These are phyloP conservation scores for Citrullus amarus DNA, from an alignment of 306 rosid genomes.

Conservation along the genomic window DNA sequence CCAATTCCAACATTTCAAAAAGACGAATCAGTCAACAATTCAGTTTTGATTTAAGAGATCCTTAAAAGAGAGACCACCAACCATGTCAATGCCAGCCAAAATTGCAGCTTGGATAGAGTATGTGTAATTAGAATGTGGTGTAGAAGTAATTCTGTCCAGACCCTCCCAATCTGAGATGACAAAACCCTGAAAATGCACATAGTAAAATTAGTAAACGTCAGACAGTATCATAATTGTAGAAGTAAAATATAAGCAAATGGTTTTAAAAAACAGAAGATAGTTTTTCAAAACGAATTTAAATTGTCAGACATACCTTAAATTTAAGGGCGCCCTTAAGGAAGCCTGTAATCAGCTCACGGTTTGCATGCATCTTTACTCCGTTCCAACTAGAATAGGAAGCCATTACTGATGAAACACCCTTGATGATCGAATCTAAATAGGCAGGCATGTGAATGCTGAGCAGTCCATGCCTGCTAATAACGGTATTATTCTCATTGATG, in stretches of 20 bases:
- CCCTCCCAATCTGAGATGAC: constrained; percentile 99
- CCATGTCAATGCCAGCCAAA: constrained; percentile 94
- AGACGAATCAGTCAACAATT: background rate
- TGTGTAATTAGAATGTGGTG: constrained; percentile 69
- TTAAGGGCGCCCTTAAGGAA: constrained; percentile 72
- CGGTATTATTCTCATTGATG: constrained; percentile 65
- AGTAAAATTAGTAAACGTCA: constrained; percentile 6
- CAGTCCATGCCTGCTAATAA: constrained; percentile 53
- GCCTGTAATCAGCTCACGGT: constrained; percentile 52
- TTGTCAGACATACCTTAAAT: constrained; percentile 47
- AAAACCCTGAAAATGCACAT: constrained; percentile 66
- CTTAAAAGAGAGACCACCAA: constrained; percentile 24
- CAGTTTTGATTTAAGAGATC: constrained; percentile 5
- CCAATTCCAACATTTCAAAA: background rate
- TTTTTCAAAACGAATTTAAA: background rate
- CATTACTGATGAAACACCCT: constrained; percentile 86
- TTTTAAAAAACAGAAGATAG: background rate
- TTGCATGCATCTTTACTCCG: constrained; percentile 87
- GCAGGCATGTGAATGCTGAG: constrained; percentile 92
- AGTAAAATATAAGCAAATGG: background rate
- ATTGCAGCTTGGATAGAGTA: constrained; percentile 72
- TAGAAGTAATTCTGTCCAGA: constrained; percentile 64
- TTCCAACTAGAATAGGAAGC: constrained; percentile 95
- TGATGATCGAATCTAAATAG: constrained; percentile 67
- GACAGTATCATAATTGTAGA: constrained; percentile 2